A percentile compares a stretch with the other conserved stretches of the same genome.
These are phyloP conservation scores for Puya raimondii DNA, from an alignment of 176 grass and related monocot genomes.

Conservation along the genomic window DNA sequence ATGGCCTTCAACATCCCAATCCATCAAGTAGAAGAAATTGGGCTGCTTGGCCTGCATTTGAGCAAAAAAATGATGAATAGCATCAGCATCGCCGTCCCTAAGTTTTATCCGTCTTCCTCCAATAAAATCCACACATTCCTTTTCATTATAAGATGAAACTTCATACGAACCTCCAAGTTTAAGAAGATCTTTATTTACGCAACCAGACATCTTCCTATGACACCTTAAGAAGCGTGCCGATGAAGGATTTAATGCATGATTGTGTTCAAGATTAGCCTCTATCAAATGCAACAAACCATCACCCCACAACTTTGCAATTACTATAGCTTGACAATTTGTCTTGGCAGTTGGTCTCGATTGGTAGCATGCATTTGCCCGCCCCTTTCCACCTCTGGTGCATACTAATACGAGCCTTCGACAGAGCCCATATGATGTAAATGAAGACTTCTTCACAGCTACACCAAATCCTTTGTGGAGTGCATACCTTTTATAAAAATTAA, in stretches of 20 bases:
- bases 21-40: slow-evolving; percentile 73
- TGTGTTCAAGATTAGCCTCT: slow-evolving; percentile 63
- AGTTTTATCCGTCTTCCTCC: slow-evolving; percentile 59
- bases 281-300: slow-evolving; percentile 58
- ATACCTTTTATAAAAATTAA: slow-evolving; percentile 74
- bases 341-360: slow-evolving; percentile 61
- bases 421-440: slow-evolving; percentile 64
- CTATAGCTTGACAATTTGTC: slow-evolving; percentile 68
- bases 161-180: slow-evolving; percentile 47
- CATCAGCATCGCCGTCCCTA: slow-evolving; percentile 33
- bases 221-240: slow-evolving; percentile 45
- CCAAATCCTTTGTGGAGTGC: slow-evolving; percentile 62
- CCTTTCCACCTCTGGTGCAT: slow-evolving; percentile 57
- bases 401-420: slow-evolving; percentile 62
- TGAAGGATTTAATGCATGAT: slow-evolving; percentile 45
- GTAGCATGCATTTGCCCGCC: slow-evolving; percentile 65
- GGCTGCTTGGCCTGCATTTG: slow-evolving; percentile 57
- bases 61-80: slow-evolving; percentile 38
- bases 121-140: slow-evolving; percentile 32
- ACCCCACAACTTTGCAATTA: slow-evolving; percentile 48
- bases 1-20: slow-evolving; percentile 58
- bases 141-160: slow-evolving; percentile 17
- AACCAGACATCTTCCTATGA: slow-evolving; percentile 60
- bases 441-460: slow-evolving; percentile 75
- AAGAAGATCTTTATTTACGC: slow-evolving; percentile 54